Conservation (phyloP, 495 filamentous ascomycete species). For the Podospora sp. region DNA sequence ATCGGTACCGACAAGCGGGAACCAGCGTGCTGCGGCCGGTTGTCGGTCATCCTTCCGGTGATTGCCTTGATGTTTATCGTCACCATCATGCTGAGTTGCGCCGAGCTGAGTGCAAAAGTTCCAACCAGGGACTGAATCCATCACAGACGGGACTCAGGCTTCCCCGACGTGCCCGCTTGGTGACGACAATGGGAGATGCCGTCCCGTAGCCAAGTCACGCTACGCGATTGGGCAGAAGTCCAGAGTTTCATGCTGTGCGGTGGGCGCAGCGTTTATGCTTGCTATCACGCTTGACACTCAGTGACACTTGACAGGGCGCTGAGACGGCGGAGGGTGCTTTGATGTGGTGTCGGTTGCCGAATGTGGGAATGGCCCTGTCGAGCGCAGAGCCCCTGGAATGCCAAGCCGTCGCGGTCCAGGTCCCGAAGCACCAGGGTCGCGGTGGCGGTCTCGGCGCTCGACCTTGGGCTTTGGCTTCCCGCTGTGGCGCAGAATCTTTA, state of each 20-base stretch:
- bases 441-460: conserved; percentile 2
- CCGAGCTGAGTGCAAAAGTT: neutral
- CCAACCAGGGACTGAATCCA: neutral
- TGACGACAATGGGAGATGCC: conserved; percentile 3
- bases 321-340: conserved; percentile 7
- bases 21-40: neutral
- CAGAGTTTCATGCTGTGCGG: conserved; percentile 5
- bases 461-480: neutral
- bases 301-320: conserved; percentile 8
- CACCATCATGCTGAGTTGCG: neutral
- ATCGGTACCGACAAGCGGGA: neutral
- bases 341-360: conserved; percentile 9
- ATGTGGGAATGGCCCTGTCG: neutral
- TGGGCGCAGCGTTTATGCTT: conserved; percentile 8
- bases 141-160: neutral
- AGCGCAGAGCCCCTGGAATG: conserved; percentile 6
- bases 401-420: conserved; percentile 7
- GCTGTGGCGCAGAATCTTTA: neutral
- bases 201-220: neutral
- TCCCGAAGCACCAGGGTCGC: conserved; percentile 3
- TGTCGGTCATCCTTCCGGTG: neutral
- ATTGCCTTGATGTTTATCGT: neutral
- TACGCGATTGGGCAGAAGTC: neutral
- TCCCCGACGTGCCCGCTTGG: neutral
- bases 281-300: conserved; percentile 1